These are phyloP conservation scores for Picocystis salinarum DNA, from an alignment of 139 green algal species.

Conservation along the genomic window DNA sequence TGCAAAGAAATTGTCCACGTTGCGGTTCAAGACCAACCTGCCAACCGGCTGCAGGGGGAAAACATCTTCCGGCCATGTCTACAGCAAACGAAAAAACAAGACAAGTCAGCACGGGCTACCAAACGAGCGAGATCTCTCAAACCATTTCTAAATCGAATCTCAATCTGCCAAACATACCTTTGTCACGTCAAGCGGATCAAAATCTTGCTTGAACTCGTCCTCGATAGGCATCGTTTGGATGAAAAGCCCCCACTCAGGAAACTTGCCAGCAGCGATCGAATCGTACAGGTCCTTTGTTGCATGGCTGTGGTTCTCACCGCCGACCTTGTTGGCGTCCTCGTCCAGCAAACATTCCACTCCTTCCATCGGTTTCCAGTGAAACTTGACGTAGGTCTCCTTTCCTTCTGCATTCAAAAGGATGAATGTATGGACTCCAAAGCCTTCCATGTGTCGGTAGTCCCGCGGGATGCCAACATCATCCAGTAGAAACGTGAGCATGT, in stretches of 20 bases:
- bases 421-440: slow-evolving; percentile 94
- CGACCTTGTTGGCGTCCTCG: slow-evolving; percentile 71
- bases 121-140: too few relatives aligned
- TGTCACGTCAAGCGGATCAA: slow-evolving; percentile 67
- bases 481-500: slow-evolving; percentile 92
- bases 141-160: too few relatives aligned
- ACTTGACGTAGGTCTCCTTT: slow-evolving; percentile 78
- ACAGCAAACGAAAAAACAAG: too few relatives aligned
- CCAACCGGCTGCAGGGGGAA: slow-evolving; percentile 57
- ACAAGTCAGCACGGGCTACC: too few relatives aligned
- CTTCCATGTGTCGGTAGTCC: slow-evolving; percentile 84
- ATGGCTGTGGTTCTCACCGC: slow-evolving; percentile 82
- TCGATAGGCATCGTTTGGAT: slow-evolving; percentile 80
- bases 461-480: slow-evolving; percentile 76
- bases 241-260: slow-evolving; percentile 80
- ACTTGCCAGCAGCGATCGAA: slow-evolving; percentile 67
- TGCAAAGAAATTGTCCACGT: slow-evolving; percentile 74
- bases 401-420: slow-evolving; percentile 61
- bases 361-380: slow-evolving; percentile 85
- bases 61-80: slow-evolving; percentile 55
- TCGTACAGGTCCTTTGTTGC: slow-evolving; percentile 91
- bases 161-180: too few relatives aligned
- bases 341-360: slow-evolving; percentile 66
- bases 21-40: slow-evolving; percentile 66
- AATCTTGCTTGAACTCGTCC: slow-evolving; percentile 67